A percentile compares a stretch with the other conserved stretches of the same genome.
Conservation (phyloP, 805 yeast genomes). For the Hanseniaspora osmophila region DNA sequence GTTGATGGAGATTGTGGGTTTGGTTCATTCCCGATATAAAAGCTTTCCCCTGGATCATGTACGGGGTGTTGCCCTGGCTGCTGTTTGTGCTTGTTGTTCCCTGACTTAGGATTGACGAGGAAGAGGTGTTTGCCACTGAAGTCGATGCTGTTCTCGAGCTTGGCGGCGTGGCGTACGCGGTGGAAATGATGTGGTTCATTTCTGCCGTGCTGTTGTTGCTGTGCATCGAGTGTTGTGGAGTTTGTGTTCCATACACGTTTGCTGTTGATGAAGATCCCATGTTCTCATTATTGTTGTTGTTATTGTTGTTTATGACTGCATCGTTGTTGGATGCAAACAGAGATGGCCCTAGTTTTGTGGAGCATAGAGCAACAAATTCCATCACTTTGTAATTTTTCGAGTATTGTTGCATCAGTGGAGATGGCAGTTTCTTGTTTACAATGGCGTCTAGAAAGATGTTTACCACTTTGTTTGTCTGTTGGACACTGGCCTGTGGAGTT, state of each 20-base stretch:
- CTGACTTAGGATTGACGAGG: not conserved
- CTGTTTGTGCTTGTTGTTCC: not conserved
- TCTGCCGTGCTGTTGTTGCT: not conserved
- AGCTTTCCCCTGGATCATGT: not conserved
- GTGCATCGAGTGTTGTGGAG: not conserved
- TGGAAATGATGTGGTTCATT: not conserved
- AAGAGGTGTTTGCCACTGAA: not conserved
- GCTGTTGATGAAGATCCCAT: not conserved
- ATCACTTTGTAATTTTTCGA: conserved; percentile 14
- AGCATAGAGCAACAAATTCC: conserved; percentile 10
- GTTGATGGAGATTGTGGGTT: not conserved
- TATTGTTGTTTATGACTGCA: not conserved
- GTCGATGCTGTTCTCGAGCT: not conserved
- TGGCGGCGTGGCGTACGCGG: conserved; percentile 14
- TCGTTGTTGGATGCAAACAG: not conserved
- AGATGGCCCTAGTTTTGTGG: not conserved
- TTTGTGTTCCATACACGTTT: not conserved
- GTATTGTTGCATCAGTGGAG: conserved; percentile 14
- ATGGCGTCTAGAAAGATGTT: conserved; percentile 14
- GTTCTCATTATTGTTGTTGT: not conserved
- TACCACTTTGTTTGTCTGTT: conserved; percentile 13
- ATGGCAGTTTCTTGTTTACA: conserved; percentile 12
- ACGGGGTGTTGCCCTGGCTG: not conserved
- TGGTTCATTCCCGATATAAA: conserved; percentile 3
- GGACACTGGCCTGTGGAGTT: conserved; percentile 13